A percentile compares a stretch with the other conserved stretches of the same genome.
Conservation (phyloP, 768 basidiomycete genomes). For the Boletus sp. region DNA sequence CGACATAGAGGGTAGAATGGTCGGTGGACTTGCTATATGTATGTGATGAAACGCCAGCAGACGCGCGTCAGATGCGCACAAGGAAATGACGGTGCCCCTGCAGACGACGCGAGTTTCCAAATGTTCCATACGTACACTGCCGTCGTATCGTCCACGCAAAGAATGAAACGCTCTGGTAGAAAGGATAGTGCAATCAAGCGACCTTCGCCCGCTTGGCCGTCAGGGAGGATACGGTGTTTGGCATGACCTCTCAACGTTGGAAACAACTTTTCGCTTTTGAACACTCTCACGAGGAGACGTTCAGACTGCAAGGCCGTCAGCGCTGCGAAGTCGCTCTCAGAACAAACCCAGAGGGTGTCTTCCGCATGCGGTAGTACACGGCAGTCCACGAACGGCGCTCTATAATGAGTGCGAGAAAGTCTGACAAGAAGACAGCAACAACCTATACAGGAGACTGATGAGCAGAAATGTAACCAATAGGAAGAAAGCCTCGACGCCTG, state of each 20-base stretch:
- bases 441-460: too few relatives aligned
- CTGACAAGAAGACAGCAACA: neutral
- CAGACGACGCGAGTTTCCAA: too few relatives aligned
- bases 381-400: conserved; percentile 2
- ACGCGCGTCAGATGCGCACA: conserved; percentile 2
- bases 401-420: conserved; percentile 3
- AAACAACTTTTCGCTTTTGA: conserved; percentile 3
- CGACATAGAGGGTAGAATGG: conserved; percentile 12
- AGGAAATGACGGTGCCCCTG: neutral
- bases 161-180: too few relatives aligned
- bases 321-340: conserved; percentile 5
- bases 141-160: too few relatives aligned
- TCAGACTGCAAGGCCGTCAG: neutral
- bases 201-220: too few relatives aligned
- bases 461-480: too few relatives aligned
- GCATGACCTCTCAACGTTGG: neutral
- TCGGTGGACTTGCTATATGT: conserved; percentile 2
- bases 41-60: neutral
- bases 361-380: neutral
- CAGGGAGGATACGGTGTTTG: too few relatives aligned
- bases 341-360: conserved; percentile 3
- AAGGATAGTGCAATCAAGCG: too few relatives aligned
- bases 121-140: too few relatives aligned
- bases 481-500: too few relatives aligned
- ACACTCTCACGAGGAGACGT: conserved; percentile 6